Percentiles rank a stretch among this genome's conserved stretches.
phyloP scores from a whole-genome alignment of 2,329 filamentous ascomycete species.

The Claviceps monticola region DNA sequence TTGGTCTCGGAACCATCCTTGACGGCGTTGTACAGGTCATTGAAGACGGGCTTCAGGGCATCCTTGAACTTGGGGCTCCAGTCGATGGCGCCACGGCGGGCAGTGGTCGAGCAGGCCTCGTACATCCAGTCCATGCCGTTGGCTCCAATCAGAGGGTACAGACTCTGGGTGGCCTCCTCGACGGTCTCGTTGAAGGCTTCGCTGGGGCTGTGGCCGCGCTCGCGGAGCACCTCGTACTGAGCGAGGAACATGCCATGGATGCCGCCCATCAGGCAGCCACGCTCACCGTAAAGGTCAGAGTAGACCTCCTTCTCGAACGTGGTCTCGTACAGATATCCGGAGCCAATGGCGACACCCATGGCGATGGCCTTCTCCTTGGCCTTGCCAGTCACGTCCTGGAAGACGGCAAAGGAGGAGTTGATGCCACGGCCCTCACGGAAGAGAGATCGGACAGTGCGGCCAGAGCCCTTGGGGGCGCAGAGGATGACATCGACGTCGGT shows the following conservation, averaged over 20 bases:
- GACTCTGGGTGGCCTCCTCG: slow-evolving; percentile 94
- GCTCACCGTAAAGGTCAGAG: slow-evolving; percentile 99
- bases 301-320: slow-evolving; percentile 99
- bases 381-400: slow-evolving; percentile 94
- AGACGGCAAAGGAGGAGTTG: slow-evolving; percentile 98
- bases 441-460: slow-evolving; percentile 93
- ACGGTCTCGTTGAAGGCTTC: slow-evolving; percentile 99
- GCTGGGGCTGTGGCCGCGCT: slow-evolving; percentile 91
- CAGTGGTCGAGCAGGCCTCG: slow-evolving; percentile 97
- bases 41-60: slow-evolving; percentile 96
- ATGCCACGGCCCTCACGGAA: slow-evolving; percentile 99
- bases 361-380: slow-evolving; percentile 96
- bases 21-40: slow-evolving; percentile 89
- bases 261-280: slow-evolving; percentile 98
- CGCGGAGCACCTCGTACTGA: slow-evolving; percentile 98
- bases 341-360: slow-evolving; percentile 91
- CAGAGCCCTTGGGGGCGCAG: slow-evolving; percentile 96
- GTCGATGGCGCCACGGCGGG: slow-evolving; percentile 95
- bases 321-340: slow-evolving; percentile 98
- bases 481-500: slow-evolving; percentile 97
- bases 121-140: slow-evolving; percentile 99
- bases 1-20: slow-evolving; percentile 85
- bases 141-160: slow-evolving; percentile 94
- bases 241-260: slow-evolving; percentile 99
- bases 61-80: slow-evolving; percentile 97